These are phyloP conservation scores for Fraxinus sp. DNA, from an alignment of 305 asterid species.

Conservation along the genomic window DNA sequence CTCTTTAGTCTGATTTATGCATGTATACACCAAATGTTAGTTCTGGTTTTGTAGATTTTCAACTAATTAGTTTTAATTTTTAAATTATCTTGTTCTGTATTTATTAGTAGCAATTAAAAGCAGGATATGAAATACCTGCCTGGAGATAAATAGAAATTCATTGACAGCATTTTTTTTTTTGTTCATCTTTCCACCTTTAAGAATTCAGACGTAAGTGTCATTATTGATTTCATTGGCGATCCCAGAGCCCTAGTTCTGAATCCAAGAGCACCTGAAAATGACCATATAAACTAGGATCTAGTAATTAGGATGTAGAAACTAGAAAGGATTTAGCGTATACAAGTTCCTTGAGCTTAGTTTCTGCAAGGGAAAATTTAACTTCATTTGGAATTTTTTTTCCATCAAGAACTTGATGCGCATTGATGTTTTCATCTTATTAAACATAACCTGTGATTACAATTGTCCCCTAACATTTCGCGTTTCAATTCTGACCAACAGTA, in stretches of 20 bases:
- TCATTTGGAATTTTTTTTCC: not conserved
- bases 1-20: not conserved
- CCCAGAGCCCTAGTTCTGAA: not conserved
- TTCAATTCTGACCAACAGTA: conserved; percentile 14
- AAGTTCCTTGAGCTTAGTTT: not conserved
- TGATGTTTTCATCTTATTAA: not conserved
- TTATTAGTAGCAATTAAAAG: not conserved
- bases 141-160: not conserved
- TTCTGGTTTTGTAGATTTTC: not conserved
- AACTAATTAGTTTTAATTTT: not conserved
- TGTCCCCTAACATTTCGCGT: not conserved
- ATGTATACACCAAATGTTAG: not conserved
- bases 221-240: not conserved
- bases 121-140: not conserved
- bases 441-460: not conserved
- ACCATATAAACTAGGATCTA: not conserved
- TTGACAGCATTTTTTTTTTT: not conserved
- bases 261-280: not conserved
- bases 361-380: not conserved
- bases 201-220: not conserved
- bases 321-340: not conserved
- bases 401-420: not conserved
- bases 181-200: not conserved
- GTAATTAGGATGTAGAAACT: not conserved
- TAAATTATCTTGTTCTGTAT: not conserved